Percentiles rank a stretch among this genome's conserved stretches.
Conservation (phyloP, 2,329 filamentous ascomycete genomes). For the Incumbomyces lentus region DNA sequence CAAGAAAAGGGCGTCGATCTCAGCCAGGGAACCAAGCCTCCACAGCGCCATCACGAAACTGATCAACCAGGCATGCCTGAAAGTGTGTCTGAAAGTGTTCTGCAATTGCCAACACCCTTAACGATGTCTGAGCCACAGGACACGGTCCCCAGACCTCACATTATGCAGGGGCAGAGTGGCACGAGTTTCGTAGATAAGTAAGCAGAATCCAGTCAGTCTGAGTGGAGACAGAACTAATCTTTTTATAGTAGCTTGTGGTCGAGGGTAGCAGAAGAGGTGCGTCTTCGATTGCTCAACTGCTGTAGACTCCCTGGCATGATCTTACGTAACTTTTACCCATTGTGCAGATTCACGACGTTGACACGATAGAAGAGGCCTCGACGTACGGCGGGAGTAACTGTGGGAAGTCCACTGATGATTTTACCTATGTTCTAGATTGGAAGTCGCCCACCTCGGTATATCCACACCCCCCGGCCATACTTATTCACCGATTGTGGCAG, state of each 20-base stretch:
- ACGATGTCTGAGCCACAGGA: conserved; percentile 13
- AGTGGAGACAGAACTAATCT: conserved; percentile 12
- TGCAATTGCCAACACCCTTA: conserved; percentile 10
- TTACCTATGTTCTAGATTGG: conserved; percentile 20
- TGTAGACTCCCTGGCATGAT: not conserved
- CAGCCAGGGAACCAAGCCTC: conserved; percentile 6
- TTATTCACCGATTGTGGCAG: conserved; percentile 21
- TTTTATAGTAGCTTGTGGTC: conserved; percentile 21
- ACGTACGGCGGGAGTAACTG: conserved; percentile 16
- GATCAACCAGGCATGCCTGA: conserved; percentile 1
- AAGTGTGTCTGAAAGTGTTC: not conserved
- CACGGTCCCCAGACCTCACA: conserved; percentile 10
- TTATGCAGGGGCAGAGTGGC: conserved; percentile 16
- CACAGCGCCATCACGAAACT: conserved; percentile 2
- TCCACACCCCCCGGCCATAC: conserved; percentile 15
- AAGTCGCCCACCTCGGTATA: not conserved
- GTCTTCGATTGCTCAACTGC: conserved; percentile 6
- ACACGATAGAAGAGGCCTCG: conserved; percentile 7
- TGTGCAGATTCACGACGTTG: conserved; percentile 21
- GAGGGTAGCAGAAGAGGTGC: conserved; percentile 22
- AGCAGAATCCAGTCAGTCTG: conserved; percentile 6
- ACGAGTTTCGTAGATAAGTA: conserved; percentile 21
- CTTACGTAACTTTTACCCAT: conserved; percentile 8
- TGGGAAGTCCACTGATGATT: conserved; percentile 21
- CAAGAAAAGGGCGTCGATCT: conserved; percentile 16